Evolutionary conservation across 148 eudicot species (phyloP).

Genomic region (Vaccinium corymbosum): DNA sequence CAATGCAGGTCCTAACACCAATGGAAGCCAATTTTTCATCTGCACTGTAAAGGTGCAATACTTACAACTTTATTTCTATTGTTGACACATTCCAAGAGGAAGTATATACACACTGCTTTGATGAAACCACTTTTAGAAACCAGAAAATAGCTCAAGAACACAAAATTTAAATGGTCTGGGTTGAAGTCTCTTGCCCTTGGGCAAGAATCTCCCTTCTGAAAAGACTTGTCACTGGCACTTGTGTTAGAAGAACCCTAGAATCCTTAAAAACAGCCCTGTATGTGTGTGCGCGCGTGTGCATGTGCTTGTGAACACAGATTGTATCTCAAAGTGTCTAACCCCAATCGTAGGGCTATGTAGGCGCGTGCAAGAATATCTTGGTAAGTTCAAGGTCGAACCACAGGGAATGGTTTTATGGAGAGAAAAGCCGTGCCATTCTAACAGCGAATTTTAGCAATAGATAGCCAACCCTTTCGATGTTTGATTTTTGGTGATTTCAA

Average conservation of each 20-base stretch:
- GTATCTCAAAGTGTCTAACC: too few species aligned
- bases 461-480: too few species aligned
- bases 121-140: not conserved
- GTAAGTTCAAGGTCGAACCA: too few species aligned
- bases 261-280: not conserved
- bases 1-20: constrained; percentile 58
- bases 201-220: not conserved
- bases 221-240: not conserved
- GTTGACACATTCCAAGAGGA: not conserved
- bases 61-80: not conserved
- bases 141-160: not conserved
- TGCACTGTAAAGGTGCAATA: constrained; percentile 43
- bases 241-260: not conserved
- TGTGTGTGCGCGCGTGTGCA: too few species aligned
- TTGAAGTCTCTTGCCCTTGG: not conserved
- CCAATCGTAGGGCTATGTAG: too few species aligned
- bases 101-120: not conserved
- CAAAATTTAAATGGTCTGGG: not conserved
- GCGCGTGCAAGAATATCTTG: too few species aligned
- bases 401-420: too few species aligned
- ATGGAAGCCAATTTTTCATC: constrained; percentile 64
- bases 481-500: too few species aligned
- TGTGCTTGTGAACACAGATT: too few species aligned
- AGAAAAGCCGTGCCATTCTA: too few species aligned
- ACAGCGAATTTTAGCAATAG: too few species aligned